Evolutionary conservation across 2,329 filamentous ascomycete genomes (phyloP), one percentile per base, ranked within the genome.

Genomic region (Ophiostoma pallidulum): DNA sequence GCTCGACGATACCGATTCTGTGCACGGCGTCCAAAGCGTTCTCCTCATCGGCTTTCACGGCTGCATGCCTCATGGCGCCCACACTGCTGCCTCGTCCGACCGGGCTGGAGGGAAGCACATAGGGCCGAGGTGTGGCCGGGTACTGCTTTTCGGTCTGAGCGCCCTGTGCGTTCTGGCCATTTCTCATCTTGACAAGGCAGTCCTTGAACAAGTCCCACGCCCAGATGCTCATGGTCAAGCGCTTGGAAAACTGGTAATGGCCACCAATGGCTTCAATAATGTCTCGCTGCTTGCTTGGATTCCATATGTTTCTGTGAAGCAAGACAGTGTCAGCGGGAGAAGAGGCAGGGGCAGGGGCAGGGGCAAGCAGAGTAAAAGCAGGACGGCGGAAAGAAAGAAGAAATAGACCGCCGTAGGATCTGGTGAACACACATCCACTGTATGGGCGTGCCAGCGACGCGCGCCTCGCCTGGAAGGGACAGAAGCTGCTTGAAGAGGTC

Each of bases 281-380:
- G 3, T 74, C 67, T 31, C 66, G 68, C 56, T 87, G 82, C 16
- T 64, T 62, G 56, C 78, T 75, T 0, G 83, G 83, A 40, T 76
- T 71, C 80, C 82, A 89, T 22, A 89, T 73, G 53, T 88, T 86
- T 55, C 77, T 81, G 40, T n/a, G n/a, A n/a, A 18, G n/a, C n/a
- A n/a, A n/a, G n/a, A n/a, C n/a, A 46, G 35, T 46, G 4, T 18
- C 13, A 39, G n/a, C 20, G 19, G 12, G 12, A 22, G 22, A 10
- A 4, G 10, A 16, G 8, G 28, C 4, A 13, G 10, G 19, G 2
- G n/a, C 20, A 24, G 12, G 12, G 13, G 22, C 9, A 4, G 10
- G 13, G 8, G 28, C 4, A 13, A n/a, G n/a, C n/a, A n/a, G n/a
- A n/a, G n/a, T n/a, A n/a, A n/a, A 10, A 14, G 29, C 4, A 32